Conservation (phyloP, 106 monocot species). For the Apostasia ramifera region DNA sequence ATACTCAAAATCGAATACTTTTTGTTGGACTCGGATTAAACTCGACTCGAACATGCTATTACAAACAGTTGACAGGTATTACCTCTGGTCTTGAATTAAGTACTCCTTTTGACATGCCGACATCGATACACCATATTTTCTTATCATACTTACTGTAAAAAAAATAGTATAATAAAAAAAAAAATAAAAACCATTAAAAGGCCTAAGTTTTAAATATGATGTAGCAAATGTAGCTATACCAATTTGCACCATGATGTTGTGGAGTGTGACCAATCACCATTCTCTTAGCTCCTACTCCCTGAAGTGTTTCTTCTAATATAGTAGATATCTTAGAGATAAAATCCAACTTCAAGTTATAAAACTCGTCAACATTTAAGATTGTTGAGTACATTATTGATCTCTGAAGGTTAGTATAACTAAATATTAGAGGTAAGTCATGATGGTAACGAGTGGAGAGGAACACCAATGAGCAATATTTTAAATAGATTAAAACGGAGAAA, state of each 20-base stretch:
- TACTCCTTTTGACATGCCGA: slow-evolving; percentile 97
- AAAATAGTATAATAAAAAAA: not conserved
- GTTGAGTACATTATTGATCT: no score
- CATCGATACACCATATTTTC: slow-evolving; percentile 86
- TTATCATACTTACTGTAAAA: slow-evolving; percentile 56
- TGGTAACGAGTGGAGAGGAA: no score
- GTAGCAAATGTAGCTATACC: slow-evolving; percentile 25
- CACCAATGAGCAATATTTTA: no score
- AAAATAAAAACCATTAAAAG: not conserved
- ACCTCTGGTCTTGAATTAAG: slow-evolving; percentile 83
- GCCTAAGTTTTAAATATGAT: not conserved
- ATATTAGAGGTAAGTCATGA: no score
- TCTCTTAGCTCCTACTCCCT: slow-evolving; percentile 56
- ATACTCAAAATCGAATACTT: no score
- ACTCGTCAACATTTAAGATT: not conserved
- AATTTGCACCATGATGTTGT: slow-evolving; percentile 57
- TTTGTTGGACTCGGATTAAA: no score
- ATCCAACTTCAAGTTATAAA: not conserved
- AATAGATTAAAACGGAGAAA: no score
- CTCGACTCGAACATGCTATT: no score
- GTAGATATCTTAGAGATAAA: slow-evolving; percentile 54
- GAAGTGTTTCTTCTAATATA: slow-evolving; percentile 54
- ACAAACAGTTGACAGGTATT: not conserved
- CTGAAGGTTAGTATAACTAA: no score
- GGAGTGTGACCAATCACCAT: slow-evolving; percentile 97